phyloP scores from a whole-genome alignment of 352 stramenopile genomes.

The Phytophthora pseudosyringae region DNA sequence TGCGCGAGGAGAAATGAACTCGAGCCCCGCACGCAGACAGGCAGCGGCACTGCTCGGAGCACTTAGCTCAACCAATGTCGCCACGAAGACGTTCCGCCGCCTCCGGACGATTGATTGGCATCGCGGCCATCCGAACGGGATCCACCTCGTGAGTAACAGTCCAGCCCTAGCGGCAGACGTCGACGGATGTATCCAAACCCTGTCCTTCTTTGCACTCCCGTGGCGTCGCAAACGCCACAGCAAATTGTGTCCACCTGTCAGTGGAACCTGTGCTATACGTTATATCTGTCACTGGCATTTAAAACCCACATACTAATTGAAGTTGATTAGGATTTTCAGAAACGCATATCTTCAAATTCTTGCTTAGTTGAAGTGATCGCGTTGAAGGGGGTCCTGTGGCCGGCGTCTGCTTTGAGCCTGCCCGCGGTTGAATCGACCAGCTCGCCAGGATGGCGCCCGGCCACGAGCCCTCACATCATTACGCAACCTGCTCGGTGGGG shows the following conservation, averaged over 20 bases:
- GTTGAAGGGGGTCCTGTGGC: constrained; percentile 14
- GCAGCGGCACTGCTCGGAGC: neutral
- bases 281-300: constrained; percentile 2
- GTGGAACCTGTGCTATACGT: neutral
- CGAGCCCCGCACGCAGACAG: neutral
- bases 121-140: constrained; percentile 17
- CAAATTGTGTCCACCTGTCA: constrained; percentile 18
- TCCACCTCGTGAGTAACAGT: constrained; percentile 28
- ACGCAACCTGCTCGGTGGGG: constrained; percentile 14
- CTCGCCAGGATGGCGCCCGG: constrained; percentile 25
- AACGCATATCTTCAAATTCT: constrained; percentile 15
- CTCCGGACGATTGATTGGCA: neutral
- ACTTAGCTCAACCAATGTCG: neutral
- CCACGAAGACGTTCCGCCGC: constrained; percentile 7
- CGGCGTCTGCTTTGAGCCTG: constrained; percentile 21
- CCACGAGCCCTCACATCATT: constrained; percentile 9
- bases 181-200: constrained; percentile 26
- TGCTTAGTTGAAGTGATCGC: constrained; percentile 25
- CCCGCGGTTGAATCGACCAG: constrained; percentile 9
- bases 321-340: neutral
- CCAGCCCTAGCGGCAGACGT: constrained; percentile 15
- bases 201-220: constrained; percentile 16
- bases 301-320: neutral
- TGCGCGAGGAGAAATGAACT: neutral
- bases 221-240: constrained; percentile 1